These are phyloP conservation scores for Cerrena zonata DNA, from an alignment of 1,284 basidiomycete species.

Conservation along the genomic window DNA sequence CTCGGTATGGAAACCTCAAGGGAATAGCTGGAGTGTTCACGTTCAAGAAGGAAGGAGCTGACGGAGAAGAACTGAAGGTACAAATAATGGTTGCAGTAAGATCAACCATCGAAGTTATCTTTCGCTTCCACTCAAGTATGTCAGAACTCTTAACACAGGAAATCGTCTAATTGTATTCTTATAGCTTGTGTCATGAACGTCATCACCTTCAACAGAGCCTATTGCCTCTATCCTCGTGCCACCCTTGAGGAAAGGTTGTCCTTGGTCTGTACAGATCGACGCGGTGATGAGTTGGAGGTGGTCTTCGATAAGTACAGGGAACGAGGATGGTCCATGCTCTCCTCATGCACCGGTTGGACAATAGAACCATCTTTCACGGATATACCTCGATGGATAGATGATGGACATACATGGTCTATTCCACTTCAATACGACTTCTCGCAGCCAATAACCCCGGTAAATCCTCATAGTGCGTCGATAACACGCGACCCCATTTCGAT, in stretches of 20 bases:
- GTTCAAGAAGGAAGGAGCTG: conserved; percentile 11
- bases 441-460: background rate
- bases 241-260: conserved; percentile 15
- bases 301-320: conserved; percentile 1
- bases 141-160: background rate
- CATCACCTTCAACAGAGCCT: conserved; percentile 15
- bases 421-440: background rate
- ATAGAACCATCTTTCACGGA: background rate
- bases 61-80: conserved; percentile 10
- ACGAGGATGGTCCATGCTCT: conserved; percentile 1
- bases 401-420: conserved; percentile 1
- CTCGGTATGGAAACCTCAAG: background rate
- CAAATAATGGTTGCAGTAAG: conserved; percentile 16
- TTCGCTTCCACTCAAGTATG: conserved; percentile 16
- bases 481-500: background rate
- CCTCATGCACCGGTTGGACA: background rate
- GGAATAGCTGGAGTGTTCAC: conserved; percentile 14
- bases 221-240: conserved; percentile 18
- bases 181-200: conserved; percentile 22
- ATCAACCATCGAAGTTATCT: conserved; percentile 17
- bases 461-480: background rate
- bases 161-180: background rate
- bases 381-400: background rate
- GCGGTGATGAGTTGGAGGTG: background rate
- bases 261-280: conserved; percentile 4